Evolutionary conservation across 1,284 basidiomycete species (phyloP).

Genomic region (Sanghuangporus sanghuang): DNA sequence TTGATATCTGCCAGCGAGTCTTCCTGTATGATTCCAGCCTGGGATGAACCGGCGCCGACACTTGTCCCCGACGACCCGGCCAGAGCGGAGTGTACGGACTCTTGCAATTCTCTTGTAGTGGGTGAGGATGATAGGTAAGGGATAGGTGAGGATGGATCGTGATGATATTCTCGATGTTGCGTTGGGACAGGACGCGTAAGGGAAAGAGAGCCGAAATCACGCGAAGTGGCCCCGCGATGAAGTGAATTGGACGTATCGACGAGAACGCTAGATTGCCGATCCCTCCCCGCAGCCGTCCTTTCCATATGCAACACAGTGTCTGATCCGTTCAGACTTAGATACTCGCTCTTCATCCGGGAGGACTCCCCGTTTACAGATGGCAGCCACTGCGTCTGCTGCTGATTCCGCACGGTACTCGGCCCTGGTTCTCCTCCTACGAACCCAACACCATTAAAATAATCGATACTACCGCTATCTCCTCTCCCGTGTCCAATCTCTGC

Average conservation of each 20-base stretch:
- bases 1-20: constrained; percentile 25
- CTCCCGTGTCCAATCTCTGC: constrained; percentile 75
- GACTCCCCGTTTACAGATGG: constrained; percentile 21
- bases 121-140: constrained; percentile 26
- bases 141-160: constrained; percentile 15
- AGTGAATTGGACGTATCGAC: constrained; percentile 2
- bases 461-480: constrained; percentile 34
- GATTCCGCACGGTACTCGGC: constrained; percentile 15
- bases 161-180: constrained; percentile 17
- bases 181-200: constrained; percentile 24
- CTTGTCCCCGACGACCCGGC: constrained; percentile 19
- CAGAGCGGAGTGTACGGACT: constrained; percentile 38
- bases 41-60: constrained; percentile 8
- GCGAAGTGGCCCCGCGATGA: constrained; percentile 18
- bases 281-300: neutral
- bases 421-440: constrained; percentile 11
- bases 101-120: constrained; percentile 35
- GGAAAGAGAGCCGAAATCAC: constrained; percentile 17
- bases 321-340: constrained; percentile 1
- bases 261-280: neutral
- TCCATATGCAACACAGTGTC: neutral
- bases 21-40: constrained; percentile 24
- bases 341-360: constrained; percentile 25
- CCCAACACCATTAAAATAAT: neutral
- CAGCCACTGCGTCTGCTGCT: constrained; percentile 4